Evolutionary conservation across 1,284 basidiomycete genomes (phyloP), one percentile per base, ranked within the genome.

Genomic region (Cryptococcus wingfieldii): DNA sequence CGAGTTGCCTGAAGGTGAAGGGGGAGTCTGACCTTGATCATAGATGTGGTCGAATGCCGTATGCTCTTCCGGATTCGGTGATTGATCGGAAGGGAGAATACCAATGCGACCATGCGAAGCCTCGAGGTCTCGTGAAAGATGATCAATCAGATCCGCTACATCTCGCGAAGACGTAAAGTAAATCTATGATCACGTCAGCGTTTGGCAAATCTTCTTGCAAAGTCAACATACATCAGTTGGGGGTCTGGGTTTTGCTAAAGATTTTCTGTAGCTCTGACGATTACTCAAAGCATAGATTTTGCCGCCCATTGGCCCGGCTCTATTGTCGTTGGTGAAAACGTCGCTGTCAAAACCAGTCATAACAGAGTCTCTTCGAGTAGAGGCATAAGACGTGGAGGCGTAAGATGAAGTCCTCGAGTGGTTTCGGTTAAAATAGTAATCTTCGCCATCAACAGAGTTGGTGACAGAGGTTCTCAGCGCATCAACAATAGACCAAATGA

Each of bases 71-170:
- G 13, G 56, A 49, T 7, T 51, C 28, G 45, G 25, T 49, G 23
- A 46, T 18, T 16, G 56, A 50, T 50, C 45, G 25, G 38, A 44
- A 9, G 51, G 51, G 10, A 63, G 43, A 51, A 74, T 67, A 44
- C 73, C 71, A 43, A 76, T 73, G 1, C 74, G 65, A 6, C 72
- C 74, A 31, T 63, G 63, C 6, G 65, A 64, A 12, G 67, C 67
- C 31, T 63, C 64, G 5, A 60, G 60, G 19, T 68, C 60, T 10
- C 58, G 43, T 1, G 71, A 71, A 1, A 76, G 58, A 49, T 73
- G 70, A 56, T 74, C 71, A 46, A 76, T 76, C 3, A 76, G 64
- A 53, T 74, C 74, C 9, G 67, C 74, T 10, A 76, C 69, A 55
- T 76, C 71, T 8, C 59, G 56, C 3, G 67, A 60, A 2, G 68